Base-by-base conservation (phyloP, 345 rosid genomes). In the Rubroshorea leprosula region DNA sequence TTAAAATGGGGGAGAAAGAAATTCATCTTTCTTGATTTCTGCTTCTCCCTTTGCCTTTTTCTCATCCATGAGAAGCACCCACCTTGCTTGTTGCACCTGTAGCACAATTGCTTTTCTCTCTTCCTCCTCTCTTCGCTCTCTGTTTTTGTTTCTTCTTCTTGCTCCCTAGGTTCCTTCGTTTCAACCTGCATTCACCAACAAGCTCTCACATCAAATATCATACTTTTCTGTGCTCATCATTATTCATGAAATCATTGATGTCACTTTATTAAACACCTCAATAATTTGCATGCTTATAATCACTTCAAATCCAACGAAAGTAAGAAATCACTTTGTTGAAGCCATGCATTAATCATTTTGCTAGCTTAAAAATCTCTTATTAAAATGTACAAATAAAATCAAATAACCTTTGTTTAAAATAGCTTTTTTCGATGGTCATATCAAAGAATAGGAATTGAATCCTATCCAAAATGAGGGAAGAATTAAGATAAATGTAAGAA, bases 41-140 rank as follows among this genome's bases (percentile, higher is more conserved):
- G 79, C 41, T 73, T 77, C 57, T 71, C 56, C 60, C 75, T 77
- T 5, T 77, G 78, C 67, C 76, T 80, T 68, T 71, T 76, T 62
- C 75, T 83, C 72, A 82, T 70, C 90, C 90, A 82, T 50, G 90
- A 74, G 59, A 85, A 77, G 68, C 94, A 86, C 25, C 90, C 90
- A 47, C 67, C 73, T 73, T 73, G 80, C 59, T 63, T 47, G 66
- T 64, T 69, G 60, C 77, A 51, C 23, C 38, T 72, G 67, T 72
- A 55, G 61, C 49, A 54, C 45, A 16, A 22, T 55, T 58, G 24
- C 23, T 45, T 62, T 26, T 58, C 53, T 31, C 61, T 45, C 2
- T 35, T 62, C 51, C 63, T 60, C 29, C 57, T 62, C 38, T 62
- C 68, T 31, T 49, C 45, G 14, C 29, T 41, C 55, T 20, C 54